These are phyloP conservation scores for Aotearoamyces nothofagi DNA, from an alignment of 2,329 filamentous ascomycete species.

Conservation along the genomic window DNA sequence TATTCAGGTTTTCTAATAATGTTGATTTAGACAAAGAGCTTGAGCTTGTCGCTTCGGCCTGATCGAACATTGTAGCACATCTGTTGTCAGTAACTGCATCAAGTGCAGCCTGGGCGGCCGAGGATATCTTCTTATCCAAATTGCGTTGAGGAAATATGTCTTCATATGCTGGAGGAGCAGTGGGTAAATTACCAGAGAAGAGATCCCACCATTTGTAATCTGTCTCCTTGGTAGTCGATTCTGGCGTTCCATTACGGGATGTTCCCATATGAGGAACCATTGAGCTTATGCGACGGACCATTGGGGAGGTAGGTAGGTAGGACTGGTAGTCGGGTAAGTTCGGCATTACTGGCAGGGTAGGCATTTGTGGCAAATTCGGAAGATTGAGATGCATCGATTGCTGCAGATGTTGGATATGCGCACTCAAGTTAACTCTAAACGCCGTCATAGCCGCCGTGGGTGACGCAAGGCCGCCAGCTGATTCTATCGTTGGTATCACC, in stretches of 20 bases:
- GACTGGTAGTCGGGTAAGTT: slow-evolving; percentile 58
- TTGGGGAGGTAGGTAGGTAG: slow-evolving; percentile 39
- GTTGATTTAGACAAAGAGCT: slow-evolving; percentile 23
- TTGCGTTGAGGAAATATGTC: slow-evolving; percentile 52
- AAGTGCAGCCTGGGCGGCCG: slow-evolving; percentile 39
- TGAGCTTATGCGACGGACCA: slow-evolving; percentile 58
- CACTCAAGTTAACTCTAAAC: slow-evolving; percentile 57
- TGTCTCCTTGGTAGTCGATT: slow-evolving; percentile 24
- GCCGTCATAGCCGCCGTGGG: slow-evolving; percentile 51
- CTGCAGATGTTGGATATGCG: slow-evolving; percentile 64
- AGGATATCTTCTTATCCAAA: slow-evolving; percentile 38
- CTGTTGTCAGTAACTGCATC: slow-evolving; percentile 44
- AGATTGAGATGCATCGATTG: slow-evolving; percentile 50
- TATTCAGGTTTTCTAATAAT: slow-evolving; percentile 31
- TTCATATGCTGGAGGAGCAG: slow-evolving; percentile 60
- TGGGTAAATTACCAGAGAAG: slow-evolving; percentile 34
- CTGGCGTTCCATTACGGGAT: slow-evolving; percentile 22
- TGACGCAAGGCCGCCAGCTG: slow-evolving; percentile 24
- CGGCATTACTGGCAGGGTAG: slow-evolving; percentile 39
- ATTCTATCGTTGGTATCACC: slow-evolving; percentile 8
- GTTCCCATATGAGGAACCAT: slow-evolving; percentile 51
- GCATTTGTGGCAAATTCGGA: slow-evolving; percentile 42
- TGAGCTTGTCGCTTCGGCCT: slow-evolving; percentile 19
- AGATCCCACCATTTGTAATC: slow-evolving; percentile 55
- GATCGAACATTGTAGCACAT: slow-evolving; percentile 36